These are phyloP conservation scores for Saccharomyces hybrid DNA, from an alignment of 1,139 yeast genomes.

Conservation along the genomic window DNA sequence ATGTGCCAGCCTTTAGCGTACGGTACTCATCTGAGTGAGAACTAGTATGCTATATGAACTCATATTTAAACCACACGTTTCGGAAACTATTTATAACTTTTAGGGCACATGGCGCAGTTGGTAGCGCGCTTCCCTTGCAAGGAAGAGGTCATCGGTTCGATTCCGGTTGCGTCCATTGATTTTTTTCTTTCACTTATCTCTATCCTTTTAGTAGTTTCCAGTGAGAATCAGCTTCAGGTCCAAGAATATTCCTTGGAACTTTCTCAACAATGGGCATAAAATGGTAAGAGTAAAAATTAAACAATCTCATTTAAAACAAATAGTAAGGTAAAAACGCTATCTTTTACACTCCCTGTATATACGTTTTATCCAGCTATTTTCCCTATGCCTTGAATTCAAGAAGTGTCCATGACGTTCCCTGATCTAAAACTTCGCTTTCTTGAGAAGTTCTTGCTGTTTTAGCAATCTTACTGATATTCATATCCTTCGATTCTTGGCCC, in stretches of 20 bases:
- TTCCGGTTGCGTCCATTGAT: slow-evolving; percentile 28
- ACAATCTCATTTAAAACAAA: background rate
- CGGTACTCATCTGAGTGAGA: no score
- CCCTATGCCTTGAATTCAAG: background rate
- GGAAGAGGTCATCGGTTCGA: slow-evolving; percentile 32
- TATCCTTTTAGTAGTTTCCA: background rate
- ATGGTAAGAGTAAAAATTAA: no score
- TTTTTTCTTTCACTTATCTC: slow-evolving; percentile 4
- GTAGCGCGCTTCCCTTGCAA: slow-evolving; percentile 33
- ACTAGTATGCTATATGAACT: no score
- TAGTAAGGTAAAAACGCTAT: background rate
- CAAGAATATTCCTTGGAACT: background rate
- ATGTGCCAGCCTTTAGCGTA: no score
- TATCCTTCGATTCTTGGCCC: background rate
- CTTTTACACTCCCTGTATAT: background rate
- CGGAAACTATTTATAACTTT: no score
- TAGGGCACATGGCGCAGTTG: slow-evolving; percentile 31
- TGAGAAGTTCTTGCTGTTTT: background rate
- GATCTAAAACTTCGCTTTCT: background rate
- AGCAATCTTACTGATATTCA: background rate
- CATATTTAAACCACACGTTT: no score
- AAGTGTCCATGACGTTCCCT: background rate
- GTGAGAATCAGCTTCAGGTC: background rate
- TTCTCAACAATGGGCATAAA: no score
- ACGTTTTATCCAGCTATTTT: background rate